Evolutionary conservation across 1,284 basidiomycete species (phyloP).

Genomic region (Rhodotorula sp.): DNA sequence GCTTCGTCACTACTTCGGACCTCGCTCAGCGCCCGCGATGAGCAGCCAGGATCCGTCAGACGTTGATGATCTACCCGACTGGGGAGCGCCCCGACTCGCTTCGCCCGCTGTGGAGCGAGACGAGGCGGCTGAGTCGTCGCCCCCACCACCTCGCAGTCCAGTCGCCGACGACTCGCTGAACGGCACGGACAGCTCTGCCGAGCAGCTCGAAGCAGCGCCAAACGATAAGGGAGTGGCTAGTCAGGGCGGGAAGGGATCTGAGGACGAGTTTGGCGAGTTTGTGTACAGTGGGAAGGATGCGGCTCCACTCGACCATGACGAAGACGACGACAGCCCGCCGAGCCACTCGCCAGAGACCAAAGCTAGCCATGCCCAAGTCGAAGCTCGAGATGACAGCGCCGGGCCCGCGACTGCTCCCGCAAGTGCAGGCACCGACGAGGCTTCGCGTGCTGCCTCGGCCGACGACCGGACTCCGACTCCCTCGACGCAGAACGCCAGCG

Average conservation of each 20-base stretch:
- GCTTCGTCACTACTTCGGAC: background rate
- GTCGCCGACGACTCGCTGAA: background rate
- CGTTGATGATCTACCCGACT: background rate
- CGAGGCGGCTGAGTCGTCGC: background rate
- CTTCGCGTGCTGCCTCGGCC: background rate
- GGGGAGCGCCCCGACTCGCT: background rate
- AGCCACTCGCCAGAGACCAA: background rate
- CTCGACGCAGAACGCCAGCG: background rate
- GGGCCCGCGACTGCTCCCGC: background rate
- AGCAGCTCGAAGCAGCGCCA: background rate
- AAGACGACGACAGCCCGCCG: conserved; percentile 6
- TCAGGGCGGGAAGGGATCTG: background rate
- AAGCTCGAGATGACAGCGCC: background rate
- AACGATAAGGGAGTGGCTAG: background rate
- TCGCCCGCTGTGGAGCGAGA: background rate
- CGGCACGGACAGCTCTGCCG: background rate
- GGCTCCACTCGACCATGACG: conserved; percentile 20
- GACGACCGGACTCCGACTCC: background rate
- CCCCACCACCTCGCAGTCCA: background rate
- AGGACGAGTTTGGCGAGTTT: conserved; percentile 32
- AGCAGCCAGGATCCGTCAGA: background rate
- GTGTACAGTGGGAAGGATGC: conserved; percentile 31
- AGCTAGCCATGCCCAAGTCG: conserved; percentile 10
- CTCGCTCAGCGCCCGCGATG: background rate
- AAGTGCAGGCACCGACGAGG: conserved; percentile 3